Base-by-base conservation (phyloP, 768 basidiomycete genomes). In the Gyrodon lividus region DNA sequence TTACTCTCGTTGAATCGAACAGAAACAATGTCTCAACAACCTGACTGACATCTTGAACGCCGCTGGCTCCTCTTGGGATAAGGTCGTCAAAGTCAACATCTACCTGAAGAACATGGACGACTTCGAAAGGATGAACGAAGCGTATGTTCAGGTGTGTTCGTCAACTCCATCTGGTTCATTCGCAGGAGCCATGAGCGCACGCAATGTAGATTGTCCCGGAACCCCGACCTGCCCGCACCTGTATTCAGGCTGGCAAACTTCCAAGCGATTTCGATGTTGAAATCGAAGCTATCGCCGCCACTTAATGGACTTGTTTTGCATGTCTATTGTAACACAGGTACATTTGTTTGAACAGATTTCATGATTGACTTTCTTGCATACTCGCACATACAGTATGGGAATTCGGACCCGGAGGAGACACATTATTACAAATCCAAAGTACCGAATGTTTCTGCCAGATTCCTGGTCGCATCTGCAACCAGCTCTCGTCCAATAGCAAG, bases 181-280 rank as follows among this genome's bases (percentile, higher is more conserved):
- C n/a, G 9, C 9, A 26, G 16, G 20, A 39, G 8, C 19, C 8
- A 24, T 35, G 19, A n/a, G 40, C 10, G 20, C 14, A 17, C 33
- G 17, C 12, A 5, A 6, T 14, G 13, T 39, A 80, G 78, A 53
- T 79, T 8, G 60, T 80, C 24, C 80, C 80, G 0, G 70, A 64
- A 28, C 80, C 79, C 14, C 88, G 88, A 70, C 89, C 89, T 10
- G 82, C 87, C 7, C 71, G 88, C 48, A 87, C 86, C 8, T 86
- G 84, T 65, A 87, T 92, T 55, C 86, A 89, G 70, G 85, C 82
- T 12, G 84, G 78, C 7, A 77, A 78, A 56, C 73, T 89, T 31
- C 87, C 87, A 0, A 74, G 75, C 58, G 85, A 86, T 53, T 86
- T 87, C 6, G 77, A 86, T 57, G 75, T 88, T 38, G 88, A 91